Conservation (phyloP, 1,139 yeast species). For the Yamadazyma blattariae region DNA sequence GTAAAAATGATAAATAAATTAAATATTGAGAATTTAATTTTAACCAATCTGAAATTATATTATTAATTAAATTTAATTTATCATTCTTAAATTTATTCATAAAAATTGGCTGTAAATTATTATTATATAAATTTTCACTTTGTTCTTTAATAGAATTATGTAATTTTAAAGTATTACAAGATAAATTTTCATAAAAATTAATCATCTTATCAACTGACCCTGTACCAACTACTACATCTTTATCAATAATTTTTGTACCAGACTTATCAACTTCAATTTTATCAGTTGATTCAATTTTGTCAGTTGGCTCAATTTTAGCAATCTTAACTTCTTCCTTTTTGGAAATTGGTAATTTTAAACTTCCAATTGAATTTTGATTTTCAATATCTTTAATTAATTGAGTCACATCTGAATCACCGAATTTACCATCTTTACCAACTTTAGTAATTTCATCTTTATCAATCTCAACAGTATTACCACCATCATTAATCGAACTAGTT, state of each 20-base stretch:
- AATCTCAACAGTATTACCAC: too few species aligned
- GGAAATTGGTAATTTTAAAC: slow-evolving; percentile 18
- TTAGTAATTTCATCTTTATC: background rate
- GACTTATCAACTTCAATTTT: too few species aligned
- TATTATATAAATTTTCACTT: slow-evolving; percentile 22
- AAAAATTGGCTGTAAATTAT: slow-evolving; percentile 4
- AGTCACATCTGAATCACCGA: slow-evolving; percentile 1
- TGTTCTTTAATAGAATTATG: slow-evolving; percentile 26
- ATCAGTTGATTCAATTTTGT: background rate
- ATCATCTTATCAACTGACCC: slow-evolving; percentile 14
- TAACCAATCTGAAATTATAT: slow-evolving; percentile 4
- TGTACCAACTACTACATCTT: background rate
- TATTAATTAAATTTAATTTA: background rate
- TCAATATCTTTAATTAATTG: slow-evolving; percentile 6
- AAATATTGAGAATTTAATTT: slow-evolving; percentile 12
- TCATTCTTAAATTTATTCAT: background rate
- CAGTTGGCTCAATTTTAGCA: background rate
- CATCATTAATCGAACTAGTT: slow-evolving; percentile 16
- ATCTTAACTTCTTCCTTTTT: too few species aligned
- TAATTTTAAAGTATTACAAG: slow-evolving; percentile 14
- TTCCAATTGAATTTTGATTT: slow-evolving; percentile 8
- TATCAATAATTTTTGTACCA: background rate
- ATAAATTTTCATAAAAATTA: slow-evolving; percentile 26
- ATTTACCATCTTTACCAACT: background rate
- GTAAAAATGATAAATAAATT: slow-evolving; percentile 9